phyloP scores from a whole-genome alignment of 148 eudicot species.

The Rhododendron ovatum region DNA sequence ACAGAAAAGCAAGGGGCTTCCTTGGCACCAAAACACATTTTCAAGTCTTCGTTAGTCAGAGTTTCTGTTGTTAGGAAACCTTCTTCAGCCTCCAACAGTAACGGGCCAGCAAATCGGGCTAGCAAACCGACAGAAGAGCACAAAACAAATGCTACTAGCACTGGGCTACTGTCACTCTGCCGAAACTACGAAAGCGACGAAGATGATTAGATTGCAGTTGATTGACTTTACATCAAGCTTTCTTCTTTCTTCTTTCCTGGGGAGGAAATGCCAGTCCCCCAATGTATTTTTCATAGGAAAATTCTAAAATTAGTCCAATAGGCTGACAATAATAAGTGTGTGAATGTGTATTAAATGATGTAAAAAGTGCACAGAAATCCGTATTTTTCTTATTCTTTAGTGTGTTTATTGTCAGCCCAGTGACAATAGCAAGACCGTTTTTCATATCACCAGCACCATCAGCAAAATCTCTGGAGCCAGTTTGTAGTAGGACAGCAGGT shows the following conservation, averaged over 20 bases:
- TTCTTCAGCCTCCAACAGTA: constrained; percentile 9
- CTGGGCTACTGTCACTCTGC: constrained; percentile 47
- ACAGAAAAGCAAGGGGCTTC: constrained; percentile 21
- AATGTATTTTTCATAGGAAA: not conserved
- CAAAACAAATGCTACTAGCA: constrained; percentile 12
- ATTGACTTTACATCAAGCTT: not conserved
- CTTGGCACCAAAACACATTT: constrained; percentile 16
- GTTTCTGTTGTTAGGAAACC: constrained; percentile 44
- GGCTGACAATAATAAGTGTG: no score
- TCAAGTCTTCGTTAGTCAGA: constrained; percentile 34
- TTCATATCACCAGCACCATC: not conserved
- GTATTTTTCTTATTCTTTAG: no score
- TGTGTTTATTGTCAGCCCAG: no score
- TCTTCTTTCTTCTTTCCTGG: not conserved
- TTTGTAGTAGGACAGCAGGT: not conserved
- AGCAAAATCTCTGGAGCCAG: not conserved
- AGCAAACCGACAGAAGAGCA: constrained; percentile 16
- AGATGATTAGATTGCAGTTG: constrained; percentile 24
- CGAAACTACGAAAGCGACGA: constrained; percentile 62
- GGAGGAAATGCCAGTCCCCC: not conserved
- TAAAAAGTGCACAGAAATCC: no score
- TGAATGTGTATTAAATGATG: no score
- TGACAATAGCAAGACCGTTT: no score
- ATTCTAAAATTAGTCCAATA: no score
- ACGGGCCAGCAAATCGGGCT: constrained; percentile 11